Evolutionary conservation across 2,329 filamentous ascomycete species (phyloP).

Genomic region (Monilinia fructigena): DNA sequence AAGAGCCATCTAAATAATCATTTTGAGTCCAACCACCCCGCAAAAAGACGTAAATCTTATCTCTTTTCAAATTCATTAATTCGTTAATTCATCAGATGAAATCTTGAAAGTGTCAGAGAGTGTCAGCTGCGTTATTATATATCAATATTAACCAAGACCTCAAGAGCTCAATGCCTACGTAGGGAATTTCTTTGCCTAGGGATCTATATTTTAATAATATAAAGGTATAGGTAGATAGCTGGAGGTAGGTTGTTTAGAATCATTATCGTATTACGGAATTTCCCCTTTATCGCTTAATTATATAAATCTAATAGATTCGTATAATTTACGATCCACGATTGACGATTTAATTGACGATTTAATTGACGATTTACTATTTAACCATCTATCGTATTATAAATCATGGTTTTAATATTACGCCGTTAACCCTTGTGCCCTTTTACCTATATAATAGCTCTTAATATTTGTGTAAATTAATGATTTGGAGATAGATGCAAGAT

Average conservation of each 20-base stretch:
- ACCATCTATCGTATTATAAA: not conserved
- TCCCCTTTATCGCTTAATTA: no score
- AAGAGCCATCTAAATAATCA: not conserved
- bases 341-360: no score
- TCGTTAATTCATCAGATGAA: constrained; percentile 9
- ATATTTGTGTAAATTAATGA: not conserved
- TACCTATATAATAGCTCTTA: not conserved
- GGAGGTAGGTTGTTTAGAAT: no score
- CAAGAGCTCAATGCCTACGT: no score
- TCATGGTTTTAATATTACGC: not conserved
- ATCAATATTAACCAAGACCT: no score
- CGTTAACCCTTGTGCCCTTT: not conserved
- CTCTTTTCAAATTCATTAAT: not conserved
- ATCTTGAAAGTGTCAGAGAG: not conserved
- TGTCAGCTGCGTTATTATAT: constrained; percentile 1
- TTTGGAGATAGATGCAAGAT: constrained; percentile 17
- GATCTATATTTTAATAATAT: no score
- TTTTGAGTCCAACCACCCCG: constrained; percentile 6
- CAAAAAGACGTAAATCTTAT: constrained; percentile 13
- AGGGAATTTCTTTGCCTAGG: no score
- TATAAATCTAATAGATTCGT: no score
- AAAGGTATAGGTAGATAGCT: no score
- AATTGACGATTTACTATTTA: no score
- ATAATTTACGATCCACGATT: no score
- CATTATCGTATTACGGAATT: no score